Evolutionary conservation across 495 filamentous ascomycete species (phyloP).

Genomic region (Penicillium atrosanguineum): DNA sequence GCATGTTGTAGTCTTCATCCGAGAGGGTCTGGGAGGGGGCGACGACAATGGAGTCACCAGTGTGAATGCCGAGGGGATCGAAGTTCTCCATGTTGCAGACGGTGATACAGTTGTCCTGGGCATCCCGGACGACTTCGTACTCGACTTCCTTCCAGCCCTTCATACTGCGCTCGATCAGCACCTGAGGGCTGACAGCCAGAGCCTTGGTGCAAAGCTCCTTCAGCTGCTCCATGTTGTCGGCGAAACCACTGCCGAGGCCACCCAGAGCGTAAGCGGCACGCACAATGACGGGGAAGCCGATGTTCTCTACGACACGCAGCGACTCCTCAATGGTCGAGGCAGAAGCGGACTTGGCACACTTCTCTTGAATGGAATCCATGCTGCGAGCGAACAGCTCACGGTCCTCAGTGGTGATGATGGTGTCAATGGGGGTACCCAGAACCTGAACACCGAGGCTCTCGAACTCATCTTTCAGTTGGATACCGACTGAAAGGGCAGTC

Average conservation of each 20-base stretch:
- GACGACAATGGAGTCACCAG: slow-evolving; percentile 97
- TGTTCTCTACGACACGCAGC: slow-evolving; percentile 75
- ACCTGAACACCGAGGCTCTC: slow-evolving; percentile 86
- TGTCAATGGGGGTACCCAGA: slow-evolving; percentile 93
- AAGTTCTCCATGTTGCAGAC: slow-evolving; percentile 99
- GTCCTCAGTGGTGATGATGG: slow-evolving; percentile 97
- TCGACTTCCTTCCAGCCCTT: slow-evolving; percentile 99
- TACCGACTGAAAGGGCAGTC: slow-evolving; percentile 91
- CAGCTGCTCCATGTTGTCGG: slow-evolving; percentile 83
- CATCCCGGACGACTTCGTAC: slow-evolving; percentile 97
- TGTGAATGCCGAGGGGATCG: slow-evolving; percentile 96
- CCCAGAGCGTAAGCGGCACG: slow-evolving; percentile 95
- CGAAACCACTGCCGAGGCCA: slow-evolving; percentile 93
- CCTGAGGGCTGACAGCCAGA: slow-evolving; percentile 91
- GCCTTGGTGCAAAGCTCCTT: slow-evolving; percentile 91
- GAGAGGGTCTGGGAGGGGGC: slow-evolving; percentile 95
- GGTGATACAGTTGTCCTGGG: slow-evolving; percentile 96
- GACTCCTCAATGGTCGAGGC: slow-evolving; percentile 86
- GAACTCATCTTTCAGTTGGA: slow-evolving; percentile 95
- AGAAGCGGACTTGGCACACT: slow-evolving; percentile 95
- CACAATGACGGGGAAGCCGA: slow-evolving; percentile 95
- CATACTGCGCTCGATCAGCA: slow-evolving; percentile 96
- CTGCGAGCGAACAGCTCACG: slow-evolving; percentile 94
- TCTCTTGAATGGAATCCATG: slow-evolving; percentile 98
- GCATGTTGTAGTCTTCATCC: slow-evolving; percentile 99